A percentile compares a stretch with the other conserved stretches of the same genome.
phyloP scores from a whole-genome alignment of 2,329 filamentous ascomycete species.

The Fusarium haematococcum region DNA sequence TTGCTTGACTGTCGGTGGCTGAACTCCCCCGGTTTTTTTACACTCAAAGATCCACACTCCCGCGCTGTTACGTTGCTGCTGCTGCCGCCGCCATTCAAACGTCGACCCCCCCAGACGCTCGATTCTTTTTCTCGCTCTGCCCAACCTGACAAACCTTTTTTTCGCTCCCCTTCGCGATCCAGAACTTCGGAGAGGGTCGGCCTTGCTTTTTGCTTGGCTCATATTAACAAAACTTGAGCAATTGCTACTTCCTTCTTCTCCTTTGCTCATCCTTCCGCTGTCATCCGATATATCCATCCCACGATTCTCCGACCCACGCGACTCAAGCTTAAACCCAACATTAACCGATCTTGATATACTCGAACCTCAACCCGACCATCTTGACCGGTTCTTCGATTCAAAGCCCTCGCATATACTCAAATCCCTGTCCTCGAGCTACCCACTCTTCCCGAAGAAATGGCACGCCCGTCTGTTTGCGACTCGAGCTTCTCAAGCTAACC shows the following conservation, averaged over 20 bases:
- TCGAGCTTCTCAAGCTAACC: constrained; percentile 31
- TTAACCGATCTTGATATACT: background rate
- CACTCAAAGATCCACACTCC: constrained; percentile 9
- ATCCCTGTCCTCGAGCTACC: background rate
- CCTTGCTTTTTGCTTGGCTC: constrained; percentile 9
- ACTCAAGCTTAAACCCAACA: background rate
- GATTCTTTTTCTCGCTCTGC: constrained; percentile 7
- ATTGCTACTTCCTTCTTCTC: background rate
- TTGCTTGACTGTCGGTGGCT: constrained; percentile 28
- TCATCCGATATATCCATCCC: background rate
- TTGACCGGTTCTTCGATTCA: background rate
- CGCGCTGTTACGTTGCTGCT: constrained; percentile 4
- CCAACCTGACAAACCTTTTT: background rate
- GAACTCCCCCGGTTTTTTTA: constrained; percentile 18
- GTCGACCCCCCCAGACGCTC: background rate
- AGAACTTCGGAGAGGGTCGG: constrained; percentile 8
- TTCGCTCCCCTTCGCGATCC: constrained; percentile 2
- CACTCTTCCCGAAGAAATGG: constrained; percentile 36
- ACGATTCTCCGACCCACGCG: background rate
- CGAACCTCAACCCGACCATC: background rate
- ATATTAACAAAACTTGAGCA: background rate
- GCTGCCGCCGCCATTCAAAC: background rate
- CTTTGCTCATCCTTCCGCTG: background rate
- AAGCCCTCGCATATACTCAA: background rate
- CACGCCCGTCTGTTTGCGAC: constrained; percentile 23